A percentile compares a stretch with the other conserved stretches of the same genome.
Conservation (phyloP, 2,329 filamentous ascomycete genomes). For the Ascochyta viciae-villosae region DNA sequence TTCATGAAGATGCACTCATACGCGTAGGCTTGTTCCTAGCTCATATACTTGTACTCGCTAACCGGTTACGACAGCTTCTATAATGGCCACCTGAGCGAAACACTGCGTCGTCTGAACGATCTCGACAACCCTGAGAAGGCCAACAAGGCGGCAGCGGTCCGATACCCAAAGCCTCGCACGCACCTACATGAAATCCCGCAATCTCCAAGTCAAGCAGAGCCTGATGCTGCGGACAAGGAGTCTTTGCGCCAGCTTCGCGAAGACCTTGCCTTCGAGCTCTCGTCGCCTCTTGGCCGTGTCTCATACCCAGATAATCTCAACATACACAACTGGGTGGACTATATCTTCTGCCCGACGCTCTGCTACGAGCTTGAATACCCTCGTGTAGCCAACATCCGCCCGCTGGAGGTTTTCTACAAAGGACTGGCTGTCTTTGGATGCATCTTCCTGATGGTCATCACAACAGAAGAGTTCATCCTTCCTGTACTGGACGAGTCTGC, state of each 20-base stretch:
- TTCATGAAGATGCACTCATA: constrained; percentile 99
- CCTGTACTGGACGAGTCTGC: constrained; percentile 82
- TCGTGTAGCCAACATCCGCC: constrained; percentile 75
- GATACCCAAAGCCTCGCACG: constrained; percentile 67
- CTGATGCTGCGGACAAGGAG: constrained; percentile 45
- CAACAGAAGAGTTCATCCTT: constrained; percentile 93
- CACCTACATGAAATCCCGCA: constrained; percentile 61
- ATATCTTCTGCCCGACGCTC: constrained; percentile 87
- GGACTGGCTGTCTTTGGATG: constrained; percentile 90
- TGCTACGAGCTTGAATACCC: constrained; percentile 99
- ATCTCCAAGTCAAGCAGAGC: constrained; percentile 54
- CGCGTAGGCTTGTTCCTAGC: constrained; percentile 55
- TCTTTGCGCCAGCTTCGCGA: constrained; percentile 74
- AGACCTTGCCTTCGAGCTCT: constrained; percentile 88
- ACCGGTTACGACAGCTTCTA: constrained; percentile 69
- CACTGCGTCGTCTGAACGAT: constrained; percentile 77
- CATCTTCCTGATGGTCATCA: constrained; percentile 91
- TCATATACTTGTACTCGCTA: not conserved
- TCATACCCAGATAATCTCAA: constrained; percentile 92
- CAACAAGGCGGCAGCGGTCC: constrained; percentile 73
- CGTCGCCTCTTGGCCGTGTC: constrained; percentile 85
- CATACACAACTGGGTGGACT: constrained; percentile 82
- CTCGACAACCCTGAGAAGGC: constrained; percentile 79
- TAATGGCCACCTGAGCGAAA: constrained; percentile 92
- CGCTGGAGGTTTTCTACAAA: constrained; percentile 83